Percentiles rank a stretch among this genome's conserved stretches.
Evolutionary conservation across 768 basidiomycete genomes (phyloP).

Genomic region (Lentinula sp.): DNA sequence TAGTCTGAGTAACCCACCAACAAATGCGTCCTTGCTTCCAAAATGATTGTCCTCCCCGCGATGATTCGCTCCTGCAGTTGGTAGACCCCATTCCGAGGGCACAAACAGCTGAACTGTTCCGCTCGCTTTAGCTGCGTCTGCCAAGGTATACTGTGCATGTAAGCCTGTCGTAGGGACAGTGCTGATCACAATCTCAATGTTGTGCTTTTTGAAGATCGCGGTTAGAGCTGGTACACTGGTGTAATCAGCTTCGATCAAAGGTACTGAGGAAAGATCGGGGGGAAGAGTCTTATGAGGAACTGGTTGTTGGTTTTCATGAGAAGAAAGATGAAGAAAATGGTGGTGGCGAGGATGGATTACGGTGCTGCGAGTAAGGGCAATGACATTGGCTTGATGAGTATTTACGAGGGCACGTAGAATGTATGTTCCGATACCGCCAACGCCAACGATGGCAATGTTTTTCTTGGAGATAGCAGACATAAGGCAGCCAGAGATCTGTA

Average conservation of each 20-base stretch:
- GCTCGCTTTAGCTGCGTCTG: background rate
- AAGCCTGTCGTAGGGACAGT: background rate
- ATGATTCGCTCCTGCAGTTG: background rate
- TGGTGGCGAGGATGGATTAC: background rate
- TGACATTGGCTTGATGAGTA: background rate
- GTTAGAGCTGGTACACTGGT: background rate
- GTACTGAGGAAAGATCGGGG: background rate
- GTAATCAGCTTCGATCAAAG: background rate
- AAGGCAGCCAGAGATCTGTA: too few relatives aligned
- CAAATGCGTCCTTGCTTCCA: background rate
- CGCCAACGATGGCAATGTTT: background rate
- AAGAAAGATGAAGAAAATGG: background rate
- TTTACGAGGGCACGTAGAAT: background rate
- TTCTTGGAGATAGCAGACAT: background rate
- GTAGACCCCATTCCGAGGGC: background rate
- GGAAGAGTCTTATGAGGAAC: background rate
- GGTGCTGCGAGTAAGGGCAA: background rate
- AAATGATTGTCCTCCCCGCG: background rate
- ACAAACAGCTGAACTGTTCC: background rate
- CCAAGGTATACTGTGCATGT: background rate
- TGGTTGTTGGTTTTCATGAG: background rate
- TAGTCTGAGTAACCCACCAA: background rate
- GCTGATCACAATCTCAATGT: background rate
- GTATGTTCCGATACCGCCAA: background rate
- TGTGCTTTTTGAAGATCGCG: background rate